A percentile compares a stretch with the other conserved stretches of the same genome.
Conservation (phyloP, 2,329 filamentous ascomycete genomes). For the Alternaria sp. region DNA sequence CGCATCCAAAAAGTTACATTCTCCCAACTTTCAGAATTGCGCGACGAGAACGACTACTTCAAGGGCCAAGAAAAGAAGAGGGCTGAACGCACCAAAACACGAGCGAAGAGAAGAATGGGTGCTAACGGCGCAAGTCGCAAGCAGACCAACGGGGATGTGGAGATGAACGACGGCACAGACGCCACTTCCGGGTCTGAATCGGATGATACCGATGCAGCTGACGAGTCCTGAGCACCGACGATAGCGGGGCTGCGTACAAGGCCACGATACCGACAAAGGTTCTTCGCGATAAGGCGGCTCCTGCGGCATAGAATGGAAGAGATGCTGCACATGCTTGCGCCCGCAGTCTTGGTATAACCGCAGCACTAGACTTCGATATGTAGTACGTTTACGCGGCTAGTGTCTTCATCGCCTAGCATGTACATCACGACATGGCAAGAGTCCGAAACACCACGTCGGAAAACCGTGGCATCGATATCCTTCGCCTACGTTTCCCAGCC, state of each 20-base stretch:
- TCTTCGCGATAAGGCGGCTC: neutral
- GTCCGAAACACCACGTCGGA: conserved; percentile 10
- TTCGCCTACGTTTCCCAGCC: neutral
- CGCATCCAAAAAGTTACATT: conserved; percentile 55
- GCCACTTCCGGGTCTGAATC: conserved; percentile 27
- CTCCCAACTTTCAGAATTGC: conserved; percentile 52
- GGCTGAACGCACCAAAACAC: conserved; percentile 26
- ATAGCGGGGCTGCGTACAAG: neutral
- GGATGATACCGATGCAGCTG: conserved; percentile 15
- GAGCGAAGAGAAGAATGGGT: conserved; percentile 27
- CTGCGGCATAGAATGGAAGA: conserved; percentile 13
- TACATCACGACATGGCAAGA: conserved; percentile 13
- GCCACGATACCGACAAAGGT: neutral
- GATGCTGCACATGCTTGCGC: conserved; percentile 5
- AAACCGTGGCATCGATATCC: neutral
- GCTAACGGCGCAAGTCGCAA: conserved; percentile 24
- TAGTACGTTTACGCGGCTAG: conserved; percentile 12
- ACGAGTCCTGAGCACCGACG: conserved; percentile 12
- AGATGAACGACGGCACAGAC: conserved; percentile 34
- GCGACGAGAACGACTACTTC: conserved; percentile 50
- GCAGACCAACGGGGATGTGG: conserved; percentile 31
- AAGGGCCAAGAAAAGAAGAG: conserved; percentile 40
- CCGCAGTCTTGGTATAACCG: neutral
- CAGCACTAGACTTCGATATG: conserved; percentile 10
- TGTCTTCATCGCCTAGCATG: conserved; percentile 17